Base-by-base conservation (phyloP, 202 grass and related monocot species). In the Schoenoplectus tabernaemontani region DNA sequence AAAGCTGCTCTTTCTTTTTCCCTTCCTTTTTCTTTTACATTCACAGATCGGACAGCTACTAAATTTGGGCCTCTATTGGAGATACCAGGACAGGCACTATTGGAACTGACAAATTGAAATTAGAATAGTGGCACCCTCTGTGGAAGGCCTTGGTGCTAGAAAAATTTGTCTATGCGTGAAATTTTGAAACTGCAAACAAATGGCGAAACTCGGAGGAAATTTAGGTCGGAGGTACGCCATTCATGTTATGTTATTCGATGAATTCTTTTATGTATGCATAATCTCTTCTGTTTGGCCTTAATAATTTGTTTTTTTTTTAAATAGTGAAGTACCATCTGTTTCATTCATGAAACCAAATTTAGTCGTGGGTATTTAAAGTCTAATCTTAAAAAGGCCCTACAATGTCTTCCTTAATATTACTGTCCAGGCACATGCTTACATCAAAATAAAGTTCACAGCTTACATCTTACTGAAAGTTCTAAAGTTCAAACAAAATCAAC, bases 111-210 rank as follows among this genome's bases (percentile, higher is more conserved):
- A 54, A 75, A 34, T 75, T 53, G 70, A 54, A 36, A 34, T 75
- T 75, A 20, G 15, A 24, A 74, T 4, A 75, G 70, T 75, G 47
- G 13, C 28, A 17, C 26, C 7, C 28, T 19, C 16, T 33, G 16
- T 54, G 47, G 28, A 34, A 53, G 28, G 28, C 47, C 15, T 33
- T 75, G 70, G 46, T 75, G 28, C 8, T 19, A 33, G 70, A 75
- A 53, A 54, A 75, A 26, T 54, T 54, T 19, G 70, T 75, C 70
- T 75, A 75, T 75, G 70, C 54, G 16, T 51, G 44, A 53, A 75
- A 19, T 54, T 54, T 75, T 75, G 70, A 75, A 11, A 36, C 47
- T 53, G 44, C 70, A 75, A 32, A 75, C 70, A 75, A n/a, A 75
- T 75, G 70, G 70, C 47, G 8, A 75, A 75, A 75, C 47, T 12